These are phyloP conservation scores for Jaapia argillacea DNA, from an alignment of 768 basidiomycete genomes.

Conservation along the genomic window DNA sequence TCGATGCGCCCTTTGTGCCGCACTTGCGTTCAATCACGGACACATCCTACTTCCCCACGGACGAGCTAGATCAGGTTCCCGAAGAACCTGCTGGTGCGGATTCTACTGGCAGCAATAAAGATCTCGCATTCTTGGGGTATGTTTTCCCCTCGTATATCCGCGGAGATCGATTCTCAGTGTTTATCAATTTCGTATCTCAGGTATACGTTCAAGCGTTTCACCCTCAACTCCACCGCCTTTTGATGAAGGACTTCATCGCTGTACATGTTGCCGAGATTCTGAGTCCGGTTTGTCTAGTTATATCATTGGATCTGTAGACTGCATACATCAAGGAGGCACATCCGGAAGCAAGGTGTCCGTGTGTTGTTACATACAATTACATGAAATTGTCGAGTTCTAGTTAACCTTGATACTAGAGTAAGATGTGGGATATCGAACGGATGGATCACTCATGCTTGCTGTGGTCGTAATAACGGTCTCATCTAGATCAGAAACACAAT, in stretches of 20 bases:
- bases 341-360: background rate
- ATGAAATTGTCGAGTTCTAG: background rate
- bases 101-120: conserved; percentile 34
- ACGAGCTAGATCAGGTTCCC: conserved; percentile 75
- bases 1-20: conserved; percentile 96
- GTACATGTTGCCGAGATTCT: background rate
- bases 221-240: conserved; percentile 48
- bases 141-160: background rate
- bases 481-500: conserved; percentile 22
- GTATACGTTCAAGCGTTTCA: conserved; percentile 76
- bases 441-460: conserved; percentile 7
- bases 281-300: background rate
- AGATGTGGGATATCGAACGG: background rate
- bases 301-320: background rate
- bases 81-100: conserved; percentile 34
- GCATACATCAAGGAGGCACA: background rate
- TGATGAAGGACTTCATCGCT: no score
- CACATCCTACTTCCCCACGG: conserved; percentile 97
- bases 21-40: conserved; percentile 89
- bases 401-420: background rate
- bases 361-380: background rate
- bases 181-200: conserved; percentile 21
- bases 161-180: no score
- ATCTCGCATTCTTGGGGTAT: conserved; percentile 51
- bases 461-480: conserved; percentile 28